Percentiles rank a stretch among this genome's conserved stretches.
These are phyloP conservation scores for Linanthus parryae DNA, from an alignment of 148 eudicot species.

Conservation along the genomic window DNA sequence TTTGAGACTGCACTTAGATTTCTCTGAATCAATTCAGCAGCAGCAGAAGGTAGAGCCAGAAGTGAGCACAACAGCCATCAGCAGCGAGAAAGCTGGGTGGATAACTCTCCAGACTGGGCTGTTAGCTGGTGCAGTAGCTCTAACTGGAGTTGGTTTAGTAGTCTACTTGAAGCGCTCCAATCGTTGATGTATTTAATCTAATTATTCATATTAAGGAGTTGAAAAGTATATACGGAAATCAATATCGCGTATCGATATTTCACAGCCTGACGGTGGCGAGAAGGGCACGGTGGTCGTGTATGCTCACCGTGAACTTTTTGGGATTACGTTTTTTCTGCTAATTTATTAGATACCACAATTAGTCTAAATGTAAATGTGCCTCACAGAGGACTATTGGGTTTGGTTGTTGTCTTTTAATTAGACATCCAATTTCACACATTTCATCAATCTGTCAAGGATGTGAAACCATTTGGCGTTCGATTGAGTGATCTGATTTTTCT, in stretches of 20 bases:
- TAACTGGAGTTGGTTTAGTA: constrained; percentile 53
- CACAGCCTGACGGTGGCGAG: no score
- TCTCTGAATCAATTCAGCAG: constrained; percentile 33
- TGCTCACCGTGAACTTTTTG: no score
- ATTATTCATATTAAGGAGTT: not conserved
- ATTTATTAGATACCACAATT: no score
- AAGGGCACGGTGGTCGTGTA: no score
- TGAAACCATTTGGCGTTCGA: no score
- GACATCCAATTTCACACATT: no score
- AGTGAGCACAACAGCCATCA: constrained; percentile 19
- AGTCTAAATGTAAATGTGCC: no score
- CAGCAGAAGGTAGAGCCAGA: constrained; percentile 12
- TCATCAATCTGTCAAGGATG: no score
- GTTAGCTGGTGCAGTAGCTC: constrained; percentile 57
- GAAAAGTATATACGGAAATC: not conserved
- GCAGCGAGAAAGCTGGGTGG: constrained; percentile 35
- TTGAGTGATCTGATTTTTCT: no score
- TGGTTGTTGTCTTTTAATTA: no score
- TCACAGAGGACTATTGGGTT: no score
- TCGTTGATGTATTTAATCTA: constrained; percentile 9
- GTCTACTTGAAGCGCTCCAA: constrained; percentile 54
- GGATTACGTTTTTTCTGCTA: no score
- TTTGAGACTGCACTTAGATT: constrained; percentile 74
- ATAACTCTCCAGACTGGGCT: constrained; percentile 40
- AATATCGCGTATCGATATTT: not conserved